Conservation (phyloP, 345 rosid species). For the Capsella bursapastoris region DNA sequence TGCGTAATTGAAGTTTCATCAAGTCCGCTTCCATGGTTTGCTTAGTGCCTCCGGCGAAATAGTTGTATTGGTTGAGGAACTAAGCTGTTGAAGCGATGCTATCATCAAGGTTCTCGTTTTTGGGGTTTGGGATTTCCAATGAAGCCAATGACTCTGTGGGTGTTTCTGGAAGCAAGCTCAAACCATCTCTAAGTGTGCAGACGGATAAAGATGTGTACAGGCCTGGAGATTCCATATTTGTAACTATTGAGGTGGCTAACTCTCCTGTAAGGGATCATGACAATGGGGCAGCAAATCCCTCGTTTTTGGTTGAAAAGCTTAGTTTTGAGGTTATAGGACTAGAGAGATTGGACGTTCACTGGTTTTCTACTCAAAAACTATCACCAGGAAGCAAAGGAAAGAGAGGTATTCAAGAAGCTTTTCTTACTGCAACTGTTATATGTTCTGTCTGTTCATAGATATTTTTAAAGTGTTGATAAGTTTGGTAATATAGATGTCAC, state of each 20-base stretch:
- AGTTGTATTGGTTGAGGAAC: constrained; percentile 22
- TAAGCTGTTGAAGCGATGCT: constrained; percentile 37
- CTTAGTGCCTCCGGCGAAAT: constrained; percentile 13
- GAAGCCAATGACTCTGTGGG: constrained; percentile 41
- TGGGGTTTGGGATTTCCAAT: constrained; percentile 42
- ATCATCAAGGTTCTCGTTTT: constrained; percentile 48
- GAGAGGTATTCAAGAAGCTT: constrained; percentile 57
- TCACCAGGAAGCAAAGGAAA: constrained; percentile 63
- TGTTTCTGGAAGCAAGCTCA: constrained; percentile 42
- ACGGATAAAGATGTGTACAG: constrained; percentile 83
- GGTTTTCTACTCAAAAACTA: constrained; percentile 79
- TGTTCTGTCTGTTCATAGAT: constrained; percentile 10
- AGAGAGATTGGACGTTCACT: constrained; percentile 79
- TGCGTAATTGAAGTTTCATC: constrained; percentile 5
- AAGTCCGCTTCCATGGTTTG: constrained; percentile 32
- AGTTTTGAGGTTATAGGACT: constrained; percentile 85
- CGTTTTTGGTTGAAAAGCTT: constrained; percentile 73
- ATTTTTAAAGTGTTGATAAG: constrained; percentile 15
- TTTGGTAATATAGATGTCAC: constrained; percentile 23
- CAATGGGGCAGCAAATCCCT: constrained; percentile 38
- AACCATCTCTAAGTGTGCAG: constrained; percentile 60
- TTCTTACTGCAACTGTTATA: constrained; percentile 22
- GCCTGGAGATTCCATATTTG: constrained; percentile 76
- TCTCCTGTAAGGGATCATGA: constrained; percentile 40
- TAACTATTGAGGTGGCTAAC: constrained; percentile 68